Conservation (phyloP, 2,329 filamentous ascomycete species). For the Penicillium nordicum region DNA sequence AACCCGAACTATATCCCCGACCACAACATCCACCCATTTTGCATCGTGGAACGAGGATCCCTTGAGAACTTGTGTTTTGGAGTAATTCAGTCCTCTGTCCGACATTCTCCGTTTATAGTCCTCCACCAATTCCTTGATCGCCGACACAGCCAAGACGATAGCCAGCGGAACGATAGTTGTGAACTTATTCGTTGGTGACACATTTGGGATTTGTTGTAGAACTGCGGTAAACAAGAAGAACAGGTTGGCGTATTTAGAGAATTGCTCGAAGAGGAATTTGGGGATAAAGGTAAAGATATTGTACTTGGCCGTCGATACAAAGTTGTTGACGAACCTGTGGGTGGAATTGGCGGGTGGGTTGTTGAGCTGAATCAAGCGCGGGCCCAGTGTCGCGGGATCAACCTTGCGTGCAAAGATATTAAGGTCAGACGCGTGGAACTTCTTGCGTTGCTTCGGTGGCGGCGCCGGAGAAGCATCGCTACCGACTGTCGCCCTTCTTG, state of each 20-base stretch:
- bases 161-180: slow-evolving; percentile 94
- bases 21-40: slow-evolving; percentile 89
- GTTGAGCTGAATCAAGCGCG: slow-evolving; percentile 91
- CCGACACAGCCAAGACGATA: slow-evolving; percentile 89
- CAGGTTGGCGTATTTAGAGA: slow-evolving; percentile 97
- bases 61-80: slow-evolving; percentile 75
- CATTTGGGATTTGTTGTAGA: slow-evolving; percentile 89
- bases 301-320: slow-evolving; percentile 97
- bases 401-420: slow-evolving; percentile 84
- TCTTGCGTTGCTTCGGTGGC: slow-evolving; percentile 52
- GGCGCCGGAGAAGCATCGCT: slow-evolving; percentile 43
- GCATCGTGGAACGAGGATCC: slow-evolving; percentile 81
- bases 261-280: slow-evolving; percentile 97
- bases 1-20: slow-evolving; percentile 89
- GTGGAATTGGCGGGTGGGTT: slow-evolving; percentile 86
- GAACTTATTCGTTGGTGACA: slow-evolving; percentile 92
- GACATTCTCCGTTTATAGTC: slow-evolving; percentile 86
- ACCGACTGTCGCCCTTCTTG: slow-evolving; percentile 47
- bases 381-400: slow-evolving; percentile 87
- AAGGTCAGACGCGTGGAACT: slow-evolving; percentile 71
- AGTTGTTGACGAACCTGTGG: slow-evolving; percentile 93
- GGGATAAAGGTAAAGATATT: slow-evolving; percentile 89
- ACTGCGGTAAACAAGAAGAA: slow-evolving; percentile 98
- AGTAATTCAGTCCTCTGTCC: slow-evolving; percentile 82
- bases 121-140: slow-evolving; percentile 89